Base-by-base conservation (phyloP, 139 green algal species). In the Mesotaenium endlicherianum region DNA sequence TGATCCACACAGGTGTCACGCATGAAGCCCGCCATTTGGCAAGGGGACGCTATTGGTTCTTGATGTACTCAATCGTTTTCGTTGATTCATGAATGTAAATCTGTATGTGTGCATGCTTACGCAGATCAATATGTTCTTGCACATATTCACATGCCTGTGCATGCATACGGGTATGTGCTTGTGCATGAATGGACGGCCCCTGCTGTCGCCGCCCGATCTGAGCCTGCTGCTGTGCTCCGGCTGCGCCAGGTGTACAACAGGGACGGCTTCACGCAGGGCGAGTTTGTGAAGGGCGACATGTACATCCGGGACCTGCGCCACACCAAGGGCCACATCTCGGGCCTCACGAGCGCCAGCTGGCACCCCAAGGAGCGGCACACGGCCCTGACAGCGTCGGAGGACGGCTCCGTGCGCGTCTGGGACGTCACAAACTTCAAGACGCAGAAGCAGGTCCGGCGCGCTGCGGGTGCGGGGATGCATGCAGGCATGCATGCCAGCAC, bases 301-400 rank as follows among this genome's bases (percentile, higher is more conserved):
- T 98, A 98, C 92, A 97, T 98, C 59, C 86, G 94, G 11, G 92
- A 97, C 89, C 58, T 92, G 82, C 92, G 89, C 50, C 96, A 98
- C 89, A 98, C 95, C 45, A 97, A 97, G 81, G 95, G 95, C 2
- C 95, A 98, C 83, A 85, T 97, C 20, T 90, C 89, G 1, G 91
- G 91, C 20, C 92, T 93, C 72, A 96, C 90, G 5, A 64, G 87
- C 5, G 95, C 94, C 31, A 44, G 86, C 50, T 98, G 94, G 94
- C 95, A 98, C 84, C 95, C 95, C 17, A 89, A 40, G 0, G 94
- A 98, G 88, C 89, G 90, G n/a, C 83, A 89, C 82, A 95, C 92
- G 0, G 91, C 85, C 0, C 81, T 97, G 39, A 98, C 95, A 16
- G 91, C 83, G 68, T 94, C 88, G 20, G 95, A 97, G 30, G 95